These are phyloP conservation scores for Choiromyces venosus DNA, from an alignment of 495 filamentous ascomycete genomes.

Conservation along the genomic window DNA sequence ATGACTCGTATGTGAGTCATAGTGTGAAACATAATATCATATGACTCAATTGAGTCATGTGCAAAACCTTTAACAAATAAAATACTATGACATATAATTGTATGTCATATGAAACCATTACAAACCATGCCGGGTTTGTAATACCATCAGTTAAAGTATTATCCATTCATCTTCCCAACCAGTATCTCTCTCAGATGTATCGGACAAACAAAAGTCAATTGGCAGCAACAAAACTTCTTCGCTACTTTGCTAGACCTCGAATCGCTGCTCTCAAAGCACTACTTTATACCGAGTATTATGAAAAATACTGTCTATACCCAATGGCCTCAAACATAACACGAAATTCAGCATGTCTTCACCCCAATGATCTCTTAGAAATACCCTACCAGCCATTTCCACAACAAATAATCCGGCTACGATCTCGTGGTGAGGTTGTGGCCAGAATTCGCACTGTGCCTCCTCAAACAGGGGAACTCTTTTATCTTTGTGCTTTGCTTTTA, in stretches of 20 bases:
- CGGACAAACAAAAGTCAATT: conserved; percentile 2
- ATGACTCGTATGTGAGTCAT: no score
- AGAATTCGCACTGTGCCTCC: conserved; percentile 13
- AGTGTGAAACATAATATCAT: no score
- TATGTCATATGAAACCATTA: no score
- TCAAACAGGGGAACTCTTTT: conserved; percentile 18
- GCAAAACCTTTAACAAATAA: no score
- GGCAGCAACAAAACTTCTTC: neutral
- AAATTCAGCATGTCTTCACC: no score
- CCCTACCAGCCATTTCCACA: neutral
- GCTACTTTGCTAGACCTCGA: conserved; percentile 16
- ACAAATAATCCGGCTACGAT: neutral
- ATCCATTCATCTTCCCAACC: conserved; percentile 9
- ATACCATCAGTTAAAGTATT: conserved; percentile 7
- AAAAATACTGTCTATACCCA: neutral
- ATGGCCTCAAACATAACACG: neutral
- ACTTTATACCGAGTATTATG: conserved; percentile 10
- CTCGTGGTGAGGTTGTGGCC: neutral
- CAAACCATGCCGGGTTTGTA: no score
- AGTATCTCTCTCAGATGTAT: conserved; percentile 15
- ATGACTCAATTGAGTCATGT: no score
- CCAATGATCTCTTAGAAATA: neutral
- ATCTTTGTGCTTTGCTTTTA: conserved; percentile 12
- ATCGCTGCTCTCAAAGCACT: neutral
- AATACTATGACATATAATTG: no score